Percentiles rank a stretch among this genome's conserved stretches.
phyloP scores from a whole-genome alignment of 441 rosid species.

The Theobroma grandiflorum region DNA sequence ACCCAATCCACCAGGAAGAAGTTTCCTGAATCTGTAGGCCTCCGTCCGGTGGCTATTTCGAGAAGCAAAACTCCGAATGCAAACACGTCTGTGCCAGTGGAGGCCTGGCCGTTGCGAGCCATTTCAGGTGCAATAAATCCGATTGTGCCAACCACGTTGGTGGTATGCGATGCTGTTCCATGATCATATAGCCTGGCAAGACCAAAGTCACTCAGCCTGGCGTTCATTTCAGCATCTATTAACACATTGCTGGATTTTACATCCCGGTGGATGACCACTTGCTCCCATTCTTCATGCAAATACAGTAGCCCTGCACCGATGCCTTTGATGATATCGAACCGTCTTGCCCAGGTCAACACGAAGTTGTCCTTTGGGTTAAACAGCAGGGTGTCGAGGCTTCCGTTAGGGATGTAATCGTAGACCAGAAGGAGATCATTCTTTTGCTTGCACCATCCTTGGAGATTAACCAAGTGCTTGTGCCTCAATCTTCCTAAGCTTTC shows the following conservation, averaged over 20 bases:
- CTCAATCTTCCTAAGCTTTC: conserved; percentile 68
- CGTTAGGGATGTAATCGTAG: conserved; percentile 54
- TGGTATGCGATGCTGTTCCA: conserved; percentile 48
- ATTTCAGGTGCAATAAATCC: conserved; percentile 55
- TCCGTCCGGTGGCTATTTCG: conserved; percentile 47
- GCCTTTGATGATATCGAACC: conserved; percentile 45
- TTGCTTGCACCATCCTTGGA: conserved; percentile 49
- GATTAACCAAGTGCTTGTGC: conserved; percentile 50
- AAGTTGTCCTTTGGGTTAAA: conserved; percentile 33
- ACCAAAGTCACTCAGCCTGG: conserved; percentile 57
- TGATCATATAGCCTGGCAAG: conserved; percentile 52
- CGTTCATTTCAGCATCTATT: conserved; percentile 46
- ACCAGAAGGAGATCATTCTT: conserved; percentile 49
- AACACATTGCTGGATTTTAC: conserved; percentile 56
- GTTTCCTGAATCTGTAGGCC: conserved; percentile 33
- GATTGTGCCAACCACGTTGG: conserved; percentile 45
- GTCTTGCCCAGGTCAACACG: conserved; percentile 43
- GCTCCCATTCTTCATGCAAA: conserved; percentile 47
- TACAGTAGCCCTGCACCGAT: conserved; percentile 48
- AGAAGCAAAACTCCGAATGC: conserved; percentile 52
- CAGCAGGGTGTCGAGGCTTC: conserved; percentile 50
- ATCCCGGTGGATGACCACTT: conserved; percentile 53
- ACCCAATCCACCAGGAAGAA: conserved; percentile 52
- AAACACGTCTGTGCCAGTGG: conserved; percentile 44
- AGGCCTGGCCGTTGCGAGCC: conserved; percentile 46